Base-by-base conservation (phyloP, 179 eudicot genomes). In the Beta lomatogona region DNA sequence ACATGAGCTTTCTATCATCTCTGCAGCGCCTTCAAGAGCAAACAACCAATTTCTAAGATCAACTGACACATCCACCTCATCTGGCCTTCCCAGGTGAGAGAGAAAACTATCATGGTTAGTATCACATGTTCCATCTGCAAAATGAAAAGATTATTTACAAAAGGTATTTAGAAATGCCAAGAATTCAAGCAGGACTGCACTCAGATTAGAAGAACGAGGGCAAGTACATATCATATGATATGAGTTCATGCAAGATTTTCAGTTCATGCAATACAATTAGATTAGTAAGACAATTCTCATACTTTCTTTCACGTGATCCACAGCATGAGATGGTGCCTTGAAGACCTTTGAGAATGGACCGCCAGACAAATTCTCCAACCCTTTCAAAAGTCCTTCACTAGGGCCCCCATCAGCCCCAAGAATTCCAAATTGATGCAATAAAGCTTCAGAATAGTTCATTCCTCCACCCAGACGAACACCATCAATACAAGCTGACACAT, bases 401-500 rank as follows among this genome's bases (percentile, higher is more conserved):
- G 98, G 98, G 71, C 95, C 93, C 85, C 98, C 98, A 82, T 94
- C 97, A 77, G 94, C 93, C 76, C 97, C 96, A 80, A 94, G 89
- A 74, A 96, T 91, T 77, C 98, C 97, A 87, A 96, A 96, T 21
- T 88, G 87, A 81, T 96, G 99, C 80, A 96, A 89, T 83, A 96
- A 87, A 63, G 93, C 88, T 82, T 96, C 98, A 50, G 98, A 80
- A 81, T 92, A 94, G 84, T 76, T 94, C 93, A 94, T 94, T 80
- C 99, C 99, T 70, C 99, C 99, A 69, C 94, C 98, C 83, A 96
- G 90, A 63, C 92, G 94, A 85, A 96, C 88, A 79, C 99, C 99
- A 75, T 92, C 90, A 75, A 96, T 82, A 87, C 93, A 89, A 77
- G 98, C 94, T 66, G 94, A 91, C 75, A 91, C 89, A 80, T 82